Evolutionary conservation across 2,329 filamentous ascomycete species (phyloP).

Genomic region (Lecanicillium sp.): DNA sequence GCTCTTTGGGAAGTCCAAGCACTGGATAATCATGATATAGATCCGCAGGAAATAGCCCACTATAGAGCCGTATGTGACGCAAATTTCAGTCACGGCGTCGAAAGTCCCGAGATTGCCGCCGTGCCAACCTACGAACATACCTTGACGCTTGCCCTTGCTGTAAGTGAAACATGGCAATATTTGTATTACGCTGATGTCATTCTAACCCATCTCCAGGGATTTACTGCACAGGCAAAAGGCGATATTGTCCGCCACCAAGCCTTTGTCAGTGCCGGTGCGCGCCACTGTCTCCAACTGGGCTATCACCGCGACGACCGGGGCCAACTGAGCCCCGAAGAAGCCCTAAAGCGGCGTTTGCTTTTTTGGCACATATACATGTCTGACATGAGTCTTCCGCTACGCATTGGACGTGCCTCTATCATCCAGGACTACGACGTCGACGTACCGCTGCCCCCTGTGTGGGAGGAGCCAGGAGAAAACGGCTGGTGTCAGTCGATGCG

Average conservation of each 20-base stretch:
- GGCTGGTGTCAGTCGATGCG: constrained; percentile 10
- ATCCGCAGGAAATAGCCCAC: constrained; percentile 6
- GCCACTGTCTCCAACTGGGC: constrained; percentile 12
- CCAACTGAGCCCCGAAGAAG: constrained; percentile 5
- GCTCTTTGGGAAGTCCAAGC: constrained; percentile 11
- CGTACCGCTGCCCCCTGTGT: constrained; percentile 6
- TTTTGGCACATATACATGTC: constrained; percentile 15
- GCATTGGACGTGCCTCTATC: constrained; percentile 11
- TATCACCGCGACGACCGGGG: constrained; percentile 12
- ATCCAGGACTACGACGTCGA: constrained; percentile 13
- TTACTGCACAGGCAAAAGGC: constrained; percentile 12
- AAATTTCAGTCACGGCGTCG: constrained; percentile 11
- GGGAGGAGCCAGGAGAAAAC: constrained; percentile 3
- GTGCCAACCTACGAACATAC: constrained; percentile 11
- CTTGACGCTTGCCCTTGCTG: constrained; percentile 10
- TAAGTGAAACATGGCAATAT: constrained; percentile 4
- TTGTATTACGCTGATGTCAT: not conserved
- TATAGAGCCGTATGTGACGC: constrained; percentile 8
- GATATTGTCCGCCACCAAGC: constrained; percentile 12
- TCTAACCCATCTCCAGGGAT: constrained; percentile 7
- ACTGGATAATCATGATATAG: constrained; percentile 6
- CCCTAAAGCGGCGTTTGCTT: constrained; percentile 8
- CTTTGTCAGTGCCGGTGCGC: constrained; percentile 10
- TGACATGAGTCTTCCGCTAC: constrained; percentile 10
- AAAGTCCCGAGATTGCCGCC: constrained; percentile 10